Evolutionary conservation across 805 yeast species (phyloP).

Genomic region (Kluyveromyces siamensis): DNA sequence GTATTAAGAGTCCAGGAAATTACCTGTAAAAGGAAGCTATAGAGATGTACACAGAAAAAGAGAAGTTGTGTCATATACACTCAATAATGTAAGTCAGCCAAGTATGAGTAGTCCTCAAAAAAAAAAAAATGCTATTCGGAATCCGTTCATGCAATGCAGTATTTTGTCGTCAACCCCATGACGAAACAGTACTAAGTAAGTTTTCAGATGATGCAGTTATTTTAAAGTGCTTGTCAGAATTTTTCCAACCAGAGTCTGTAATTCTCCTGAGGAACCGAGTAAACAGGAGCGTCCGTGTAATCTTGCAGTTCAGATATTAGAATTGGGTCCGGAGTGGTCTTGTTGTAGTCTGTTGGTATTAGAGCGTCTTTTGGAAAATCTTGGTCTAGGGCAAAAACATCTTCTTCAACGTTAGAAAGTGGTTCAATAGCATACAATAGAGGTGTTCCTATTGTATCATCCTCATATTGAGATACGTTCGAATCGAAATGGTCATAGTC

Average conservation of each 20-base stretch:
- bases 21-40: not conserved
- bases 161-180: too few species aligned
- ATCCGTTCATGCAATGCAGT: not conserved
- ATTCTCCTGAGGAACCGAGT: conserved; percentile 24
- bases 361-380: not conserved
- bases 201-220: not conserved
- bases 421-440: conserved; percentile 3
- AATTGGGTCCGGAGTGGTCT: conserved; percentile 1
- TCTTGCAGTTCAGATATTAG: conserved; percentile 4
- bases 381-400: not conserved
- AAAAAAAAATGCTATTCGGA: not conserved
- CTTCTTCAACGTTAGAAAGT: conserved; percentile 1
- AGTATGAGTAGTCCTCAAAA: not conserved
- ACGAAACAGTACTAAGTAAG: too few species aligned
- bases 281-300: conserved; percentile 9
- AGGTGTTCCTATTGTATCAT: conserved; percentile 5
- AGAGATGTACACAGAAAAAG: not conserved
- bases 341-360: not conserved
- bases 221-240: conserved; percentile 1
- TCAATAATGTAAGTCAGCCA: not conserved
- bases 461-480: conserved; percentile 5
- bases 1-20: too few species aligned
- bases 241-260: conserved; percentile 22
- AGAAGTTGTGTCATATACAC: too few species aligned
- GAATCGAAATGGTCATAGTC: conserved; percentile 3